phyloP scores from a whole-genome alignment of 2,329 filamentous ascomycete species.

The Boeremia lycopersici region DNA sequence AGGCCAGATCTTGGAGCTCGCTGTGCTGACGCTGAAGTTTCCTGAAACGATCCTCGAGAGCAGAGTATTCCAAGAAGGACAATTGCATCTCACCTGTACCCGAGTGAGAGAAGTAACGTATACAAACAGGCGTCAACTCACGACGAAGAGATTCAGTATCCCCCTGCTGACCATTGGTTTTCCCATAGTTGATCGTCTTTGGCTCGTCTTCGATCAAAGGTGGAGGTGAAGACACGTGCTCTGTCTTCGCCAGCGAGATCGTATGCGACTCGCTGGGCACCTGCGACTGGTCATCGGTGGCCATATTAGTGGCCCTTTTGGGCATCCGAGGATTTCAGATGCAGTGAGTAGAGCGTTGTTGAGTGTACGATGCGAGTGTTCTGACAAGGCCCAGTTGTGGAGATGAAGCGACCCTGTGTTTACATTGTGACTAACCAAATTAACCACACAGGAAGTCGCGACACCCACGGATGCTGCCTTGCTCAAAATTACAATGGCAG shows the following conservation, averaged over 20 bases:
- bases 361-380: neutral
- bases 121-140: neutral
- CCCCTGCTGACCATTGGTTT: neutral
- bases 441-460: neutral
- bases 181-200: neutral
- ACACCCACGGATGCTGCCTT: neutral
- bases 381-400: neutral
- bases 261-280: neutral
- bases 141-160: neutral
- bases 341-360: neutral
- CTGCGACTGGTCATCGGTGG: neutral
- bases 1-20: conserved; percentile 16
- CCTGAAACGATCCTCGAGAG: conserved; percentile 16
- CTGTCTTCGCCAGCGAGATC: neutral
- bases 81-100: conserved; percentile 18
- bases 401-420: neutral
- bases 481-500: neutral
- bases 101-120: neutral
- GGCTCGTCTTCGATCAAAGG: conserved; percentile 4
- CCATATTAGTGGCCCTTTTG: neutral
- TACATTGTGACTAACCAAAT: neutral
- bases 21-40: conserved; percentile 16
- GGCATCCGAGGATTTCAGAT: neutral
- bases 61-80: conserved; percentile 15
- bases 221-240: conserved; percentile 4